Evolutionary conservation across 331 rosid genomes (phyloP).

Genomic region (Pyracantha coccinea): DNA sequence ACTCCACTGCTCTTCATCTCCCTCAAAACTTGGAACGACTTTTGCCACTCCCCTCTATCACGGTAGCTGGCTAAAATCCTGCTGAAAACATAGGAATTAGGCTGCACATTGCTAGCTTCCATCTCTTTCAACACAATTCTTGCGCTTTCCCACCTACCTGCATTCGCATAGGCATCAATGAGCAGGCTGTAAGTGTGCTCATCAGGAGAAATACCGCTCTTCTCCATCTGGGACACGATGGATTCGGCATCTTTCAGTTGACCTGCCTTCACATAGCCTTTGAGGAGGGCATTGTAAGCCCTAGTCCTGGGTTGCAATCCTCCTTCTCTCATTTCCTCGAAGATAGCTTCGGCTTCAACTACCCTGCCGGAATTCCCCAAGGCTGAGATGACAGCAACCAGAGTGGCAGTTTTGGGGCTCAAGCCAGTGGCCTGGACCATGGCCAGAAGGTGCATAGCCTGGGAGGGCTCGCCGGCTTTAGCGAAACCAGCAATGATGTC

Average conservation of each 20-base stretch:
- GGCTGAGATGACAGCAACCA: conserved; percentile 57
- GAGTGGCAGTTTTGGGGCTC: conserved; percentile 57
- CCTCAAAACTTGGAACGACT: conserved; percentile 77
- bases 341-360: conserved; percentile 79
- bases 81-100: conserved; percentile 62
- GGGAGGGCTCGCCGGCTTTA: conserved; percentile 67
- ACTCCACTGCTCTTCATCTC: conserved; percentile 80
- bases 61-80: conserved; percentile 79
- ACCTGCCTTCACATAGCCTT: conserved; percentile 70
- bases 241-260: conserved; percentile 73
- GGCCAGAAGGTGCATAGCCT: conserved; percentile 67
- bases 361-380: conserved; percentile 73
- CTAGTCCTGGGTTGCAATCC: conserved; percentile 74
- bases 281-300: conserved; percentile 86
- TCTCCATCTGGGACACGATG: conserved; percentile 88
- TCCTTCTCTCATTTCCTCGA: conserved; percentile 78
- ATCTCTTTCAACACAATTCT: conserved; percentile 83
- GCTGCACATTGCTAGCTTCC: conserved; percentile 76
- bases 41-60: conserved; percentile 94
- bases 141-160: conserved; percentile 89
- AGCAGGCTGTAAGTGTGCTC: conserved; percentile 77
- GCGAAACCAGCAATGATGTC: conserved; percentile 74
- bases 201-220: conserved; percentile 61
- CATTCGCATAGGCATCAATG: conserved; percentile 73
- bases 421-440: conserved; percentile 75